Evolutionary conservation across 208 protist species (phyloP), one percentile per base, ranked within the genome.

Genomic region (Kentomonas sorsogonicus): DNA sequence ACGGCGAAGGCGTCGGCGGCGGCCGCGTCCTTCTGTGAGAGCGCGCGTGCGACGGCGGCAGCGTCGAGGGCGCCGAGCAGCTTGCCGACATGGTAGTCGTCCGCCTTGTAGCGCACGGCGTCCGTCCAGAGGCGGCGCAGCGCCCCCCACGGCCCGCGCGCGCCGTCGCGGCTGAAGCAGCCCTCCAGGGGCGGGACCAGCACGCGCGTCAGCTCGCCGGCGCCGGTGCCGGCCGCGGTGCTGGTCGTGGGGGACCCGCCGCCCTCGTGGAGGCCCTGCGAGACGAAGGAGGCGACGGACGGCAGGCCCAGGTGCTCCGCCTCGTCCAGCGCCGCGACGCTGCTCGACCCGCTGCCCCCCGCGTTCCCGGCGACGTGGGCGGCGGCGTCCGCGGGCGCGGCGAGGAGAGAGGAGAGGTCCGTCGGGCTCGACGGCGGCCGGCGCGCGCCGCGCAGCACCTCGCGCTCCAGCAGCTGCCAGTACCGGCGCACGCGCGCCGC

Each of bases 71-170:
- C 44, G n/a, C 74, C 51, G 53, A 80, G 64, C 23, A 74, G 63
- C 47, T 66, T 44, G 0, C 63, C 63, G 16, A 78, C 47, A 47
- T 82, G 66, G 13, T 53, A 52, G 43, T 58, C 48, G 43, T 73
- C 78, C 22, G 71, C 71, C 15, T 66, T 63, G 57, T 82, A 82
- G 10, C 75, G 75, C 36, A 77, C 65, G 26, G 53, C 61, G 59
- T 82, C 75, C 1, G 60, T 45, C 75, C 75, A 82, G 10, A 82
- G 30, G 6, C 41, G 39, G 23, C 62, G 51, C 11, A 82, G 22
- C 23, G 63, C 61, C 34, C 50, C 41, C 62, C 67, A 82, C 7
- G 66, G 51, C 30, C n/a, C n/a, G n/a, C 63, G 59, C 23, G 34
- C 34, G 23, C 59, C 34, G 18, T 36, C 3, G 10, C 18, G 39